Conservation (phyloP, 2,329 filamentous ascomycete species). For the Beauveria sp. region DNA sequence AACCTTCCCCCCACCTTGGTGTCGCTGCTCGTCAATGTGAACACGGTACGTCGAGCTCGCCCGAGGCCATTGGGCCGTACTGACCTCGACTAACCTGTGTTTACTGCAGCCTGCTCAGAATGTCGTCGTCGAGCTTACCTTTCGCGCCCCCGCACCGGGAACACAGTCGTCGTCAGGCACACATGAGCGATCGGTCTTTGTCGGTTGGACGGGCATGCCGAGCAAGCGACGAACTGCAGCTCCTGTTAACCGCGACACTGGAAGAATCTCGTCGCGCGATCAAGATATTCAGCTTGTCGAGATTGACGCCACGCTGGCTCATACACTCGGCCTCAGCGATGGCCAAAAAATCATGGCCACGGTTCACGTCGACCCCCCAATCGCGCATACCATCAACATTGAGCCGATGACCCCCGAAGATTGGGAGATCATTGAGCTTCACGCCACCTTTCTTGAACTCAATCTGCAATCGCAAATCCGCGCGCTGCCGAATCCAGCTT, state of each 20-base stretch:
- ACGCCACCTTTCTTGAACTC: constrained; percentile 89
- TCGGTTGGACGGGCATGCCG: constrained; percentile 97
- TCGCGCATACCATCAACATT: constrained; percentile 92
- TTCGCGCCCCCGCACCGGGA: constrained; percentile 44
- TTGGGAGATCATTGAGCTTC: constrained; percentile 98
- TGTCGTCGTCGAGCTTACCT: constrained; percentile 88
- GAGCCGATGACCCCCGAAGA: constrained; percentile 92
- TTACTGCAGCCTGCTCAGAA: constrained; percentile 75
- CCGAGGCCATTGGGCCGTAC: background rate
- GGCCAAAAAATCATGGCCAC: constrained; percentile 67
- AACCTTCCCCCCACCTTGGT: constrained; percentile 84
- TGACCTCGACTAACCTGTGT: constrained; percentile 15
- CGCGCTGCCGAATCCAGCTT: constrained; percentile 79
- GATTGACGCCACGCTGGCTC: constrained; percentile 77
- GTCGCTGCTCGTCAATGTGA: constrained; percentile 76
- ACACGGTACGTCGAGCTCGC: constrained; percentile 59
- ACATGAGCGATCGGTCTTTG: constrained; percentile 64
- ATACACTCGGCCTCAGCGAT: constrained; percentile 67
- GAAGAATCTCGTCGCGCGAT: constrained; percentile 54
- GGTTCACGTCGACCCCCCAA: constrained; percentile 82
- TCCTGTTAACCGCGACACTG: constrained; percentile 64
- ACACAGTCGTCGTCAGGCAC: constrained; percentile 38
- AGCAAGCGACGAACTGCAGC: constrained; percentile 76
- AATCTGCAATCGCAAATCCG: constrained; percentile 91
- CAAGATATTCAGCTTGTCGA: constrained; percentile 75